Evolutionary conservation across 148 eudicot species (phyloP), one percentile per base, ranked within the genome.

Genomic region (Salicornia ramosissima): DNA sequence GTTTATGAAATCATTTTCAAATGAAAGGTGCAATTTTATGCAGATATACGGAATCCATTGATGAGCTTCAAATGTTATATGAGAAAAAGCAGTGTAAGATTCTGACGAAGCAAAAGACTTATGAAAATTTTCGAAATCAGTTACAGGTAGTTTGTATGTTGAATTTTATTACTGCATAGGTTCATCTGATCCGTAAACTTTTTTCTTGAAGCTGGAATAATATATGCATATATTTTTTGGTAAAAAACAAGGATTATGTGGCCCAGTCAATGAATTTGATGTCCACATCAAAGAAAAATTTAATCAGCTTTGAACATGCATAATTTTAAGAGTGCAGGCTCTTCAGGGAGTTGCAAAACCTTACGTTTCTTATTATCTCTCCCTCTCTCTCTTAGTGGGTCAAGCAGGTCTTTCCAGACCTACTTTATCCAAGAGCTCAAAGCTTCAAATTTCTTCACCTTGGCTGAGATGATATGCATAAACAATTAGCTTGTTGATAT

Each of bases 31-130:
- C 19, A 72, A 67, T 33, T 28, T 43, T 49, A 67, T 83, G 73
- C 87, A 94, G 99, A 59, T 85, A 72, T 80, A 69, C 88, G 5
- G 99, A 94, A 69, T 83, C 97, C 52, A 82, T 94, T 68, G 97
- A 89, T 68, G 97, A 91, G 69, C 85, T 94, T 55, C 82, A 87
- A 50, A 77, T 81, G 81, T 21, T 86, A 77, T 82, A 80, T 76
- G 87, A 94, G 78, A 81, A 87, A 71, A 94, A 90, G 81, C 86
- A 88, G 82, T 86, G 84, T 16, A 94, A 87, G 68, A 91, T 91
- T 79, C 67, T 74, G 6, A 84, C 81, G 34, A 91, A 83, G 76
- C 88, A 79, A 72, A 83, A 78, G 63, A 87, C 87, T 59, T 90
- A 81, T 61, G 79, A 89, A 74, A 89, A 82, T 53, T 94, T 90